phyloP scores from a whole-genome alignment of 2,329 filamentous ascomycete genomes.

The Neoscytalidium dimidiatum region DNA sequence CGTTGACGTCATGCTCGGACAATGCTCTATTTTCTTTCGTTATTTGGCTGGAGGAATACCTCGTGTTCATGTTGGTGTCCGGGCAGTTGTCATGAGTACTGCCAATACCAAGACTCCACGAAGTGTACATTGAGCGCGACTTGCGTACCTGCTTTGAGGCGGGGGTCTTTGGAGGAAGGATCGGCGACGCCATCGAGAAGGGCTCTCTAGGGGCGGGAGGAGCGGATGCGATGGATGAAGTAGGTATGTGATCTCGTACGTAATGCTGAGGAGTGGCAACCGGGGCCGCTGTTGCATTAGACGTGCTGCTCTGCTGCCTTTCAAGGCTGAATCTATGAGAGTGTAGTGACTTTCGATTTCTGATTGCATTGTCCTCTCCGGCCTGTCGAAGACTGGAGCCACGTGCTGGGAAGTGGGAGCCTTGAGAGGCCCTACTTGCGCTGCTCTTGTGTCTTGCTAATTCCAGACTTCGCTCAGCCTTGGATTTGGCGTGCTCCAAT shows the following conservation, averaged over 20 bases:
- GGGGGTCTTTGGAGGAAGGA: not conserved
- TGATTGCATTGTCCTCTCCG: not conserved
- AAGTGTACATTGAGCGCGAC: conserved; percentile 18
- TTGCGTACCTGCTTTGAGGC: conserved; percentile 9
- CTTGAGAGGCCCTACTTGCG: conserved; percentile 37
- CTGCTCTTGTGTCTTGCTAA: conserved; percentile 34
- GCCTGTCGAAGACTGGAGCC: conserved; percentile 30
- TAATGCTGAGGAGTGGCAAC: conserved; percentile 7
- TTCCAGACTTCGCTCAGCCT: conserved; percentile 22
- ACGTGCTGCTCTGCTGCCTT: not conserved
- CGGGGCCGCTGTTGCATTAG: not conserved
- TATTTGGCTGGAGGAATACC: not conserved
- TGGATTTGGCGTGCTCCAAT: conserved; percentile 24
- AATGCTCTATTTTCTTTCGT: not conserved
- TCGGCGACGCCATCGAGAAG: conserved; percentile 25
- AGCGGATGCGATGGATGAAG: not conserved
- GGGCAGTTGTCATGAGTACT: not conserved
- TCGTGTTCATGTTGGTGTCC: not conserved
- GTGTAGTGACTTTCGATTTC: conserved; percentile 17
- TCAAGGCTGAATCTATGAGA: conserved; percentile 18
- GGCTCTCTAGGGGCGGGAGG: not conserved
- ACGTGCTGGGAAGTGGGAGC: conserved; percentile 39
- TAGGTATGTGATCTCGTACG: conserved; percentile 18
- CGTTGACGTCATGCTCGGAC: not conserved
- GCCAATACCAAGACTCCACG: conserved; percentile 10